These are phyloP conservation scores for Linum usitatissimum DNA, from an alignment of 345 rosid genomes.

Conservation along the genomic window DNA sequence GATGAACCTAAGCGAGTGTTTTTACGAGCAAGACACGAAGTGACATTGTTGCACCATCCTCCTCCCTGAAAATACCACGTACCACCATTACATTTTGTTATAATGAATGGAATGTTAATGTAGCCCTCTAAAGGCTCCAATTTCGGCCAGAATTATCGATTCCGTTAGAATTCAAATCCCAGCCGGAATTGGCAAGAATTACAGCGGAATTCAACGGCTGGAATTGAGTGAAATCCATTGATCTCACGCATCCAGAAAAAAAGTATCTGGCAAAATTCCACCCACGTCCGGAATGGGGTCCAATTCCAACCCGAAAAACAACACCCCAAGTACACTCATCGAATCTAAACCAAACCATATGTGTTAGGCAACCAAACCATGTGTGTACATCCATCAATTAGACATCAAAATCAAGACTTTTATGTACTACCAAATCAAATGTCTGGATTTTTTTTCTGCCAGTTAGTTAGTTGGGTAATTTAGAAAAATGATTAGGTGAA, in stretches of 20 bases:
- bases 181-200: too few relatives aligned
- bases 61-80: constrained; percentile 56
- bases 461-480: neutral
- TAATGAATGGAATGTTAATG: neutral
- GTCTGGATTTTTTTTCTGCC: neutral
- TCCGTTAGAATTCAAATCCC: too few relatives aligned
- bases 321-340: too few relatives aligned
- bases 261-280: too few relatives aligned
- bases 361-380: neutral
- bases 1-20: constrained; percentile 74
- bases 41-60: constrained; percentile 82
- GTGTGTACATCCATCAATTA: neutral
- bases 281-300: too few relatives aligned
- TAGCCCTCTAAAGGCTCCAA: too few relatives aligned
- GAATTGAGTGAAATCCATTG: too few relatives aligned
- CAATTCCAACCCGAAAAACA: too few relatives aligned
- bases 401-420: neutral
- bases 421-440: neutral
- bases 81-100: neutral
- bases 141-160: too few relatives aligned
- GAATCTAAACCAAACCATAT: neutral
- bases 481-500: constrained; percentile 2
- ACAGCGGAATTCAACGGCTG: too few relatives aligned
- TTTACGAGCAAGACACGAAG: constrained; percentile 51
- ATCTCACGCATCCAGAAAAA: too few relatives aligned